A percentile compares a stretch with the other conserved stretches of the same genome.
Evolutionary conservation across 768 basidiomycete genomes (phyloP).

Genomic region (Collybia nuda): DNA sequence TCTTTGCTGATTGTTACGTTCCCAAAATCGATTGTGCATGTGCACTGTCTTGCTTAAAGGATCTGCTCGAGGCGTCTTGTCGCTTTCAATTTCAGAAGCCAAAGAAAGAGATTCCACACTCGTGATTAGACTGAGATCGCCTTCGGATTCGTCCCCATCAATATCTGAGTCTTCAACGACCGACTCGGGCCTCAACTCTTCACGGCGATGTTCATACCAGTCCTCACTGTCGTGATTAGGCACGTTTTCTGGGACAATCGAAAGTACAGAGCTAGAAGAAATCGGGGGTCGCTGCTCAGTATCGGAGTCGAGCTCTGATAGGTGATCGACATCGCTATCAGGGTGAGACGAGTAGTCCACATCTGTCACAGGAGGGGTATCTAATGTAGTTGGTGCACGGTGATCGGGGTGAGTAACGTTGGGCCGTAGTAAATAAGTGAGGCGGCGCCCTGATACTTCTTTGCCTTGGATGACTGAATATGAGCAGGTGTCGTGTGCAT

Average conservation of each 20-base stretch:
- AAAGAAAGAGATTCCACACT: constrained; percentile 34
- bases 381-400: constrained; percentile 39
- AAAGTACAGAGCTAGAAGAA: constrained; percentile 20
- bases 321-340: constrained; percentile 51
- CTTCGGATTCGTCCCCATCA: constrained; percentile 26
- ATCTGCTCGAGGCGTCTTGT: no score
- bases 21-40: constrained; percentile 26
- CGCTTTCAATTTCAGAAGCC: constrained; percentile 6
- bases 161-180: constrained; percentile 28
- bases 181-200: no score
- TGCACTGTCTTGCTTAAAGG: constrained; percentile 13
- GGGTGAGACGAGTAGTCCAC: constrained; percentile 52
- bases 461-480: constrained; percentile 42
- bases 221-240: constrained; percentile 14
- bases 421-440: constrained; percentile 81
- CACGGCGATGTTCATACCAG: no score
- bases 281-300: constrained; percentile 43
- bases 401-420: constrained; percentile 65
- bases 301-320: constrained; percentile 45
- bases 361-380: constrained; percentile 77
- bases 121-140: constrained; percentile 25
- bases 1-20: constrained; percentile 11
- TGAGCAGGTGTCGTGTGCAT: not conserved
- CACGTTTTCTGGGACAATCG: constrained; percentile 22
- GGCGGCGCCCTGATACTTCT: constrained; percentile 54